A percentile compares a stretch with the other conserved stretches of the same genome.
Conservation (phyloP, 441 rosid genomes). For the Gossypium schwendimanii region DNA sequence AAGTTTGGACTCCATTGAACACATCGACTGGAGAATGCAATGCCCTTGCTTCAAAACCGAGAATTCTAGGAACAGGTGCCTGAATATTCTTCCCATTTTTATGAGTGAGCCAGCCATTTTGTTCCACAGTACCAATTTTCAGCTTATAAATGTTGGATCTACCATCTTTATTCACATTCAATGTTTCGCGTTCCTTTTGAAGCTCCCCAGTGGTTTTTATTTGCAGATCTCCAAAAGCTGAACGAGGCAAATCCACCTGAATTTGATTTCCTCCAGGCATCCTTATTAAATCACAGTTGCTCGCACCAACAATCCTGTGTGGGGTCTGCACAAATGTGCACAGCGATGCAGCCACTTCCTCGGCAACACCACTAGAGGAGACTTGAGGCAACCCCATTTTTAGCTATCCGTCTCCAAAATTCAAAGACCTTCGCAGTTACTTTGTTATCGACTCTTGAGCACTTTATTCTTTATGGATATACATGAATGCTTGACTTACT, state of each 20-base stretch:
- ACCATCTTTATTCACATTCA: conserved; percentile 20
- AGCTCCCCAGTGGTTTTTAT: conserved; percentile 25
- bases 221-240: conserved; percentile 34
- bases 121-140: conserved; percentile 22
- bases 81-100: conserved; percentile 29
- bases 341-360: conserved; percentile 39
- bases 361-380: conserved; percentile 36
- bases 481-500: conserved; percentile 10
- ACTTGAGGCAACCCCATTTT: conserved; percentile 49
- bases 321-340: conserved; percentile 36
- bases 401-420: conserved; percentile 7
- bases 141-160: conserved; percentile 14
- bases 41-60: conserved; percentile 38
- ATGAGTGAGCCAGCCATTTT: conserved; percentile 25
- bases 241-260: conserved; percentile 30
- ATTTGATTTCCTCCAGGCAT: conserved; percentile 31
- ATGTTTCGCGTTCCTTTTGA: conserved; percentile 18
- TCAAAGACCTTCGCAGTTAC: conserved; percentile 5
- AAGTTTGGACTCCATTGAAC: conserved; percentile 26
- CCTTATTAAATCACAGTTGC: conserved; percentile 32
- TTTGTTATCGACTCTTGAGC: conserved; percentile 6
- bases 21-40: conserved; percentile 22
- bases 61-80: conserved; percentile 34
- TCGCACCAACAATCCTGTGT: conserved; percentile 16
- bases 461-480: background rate